Conservation (phyloP, 352 stramenopile species). For the Thalassiosira delicatula region DNA sequence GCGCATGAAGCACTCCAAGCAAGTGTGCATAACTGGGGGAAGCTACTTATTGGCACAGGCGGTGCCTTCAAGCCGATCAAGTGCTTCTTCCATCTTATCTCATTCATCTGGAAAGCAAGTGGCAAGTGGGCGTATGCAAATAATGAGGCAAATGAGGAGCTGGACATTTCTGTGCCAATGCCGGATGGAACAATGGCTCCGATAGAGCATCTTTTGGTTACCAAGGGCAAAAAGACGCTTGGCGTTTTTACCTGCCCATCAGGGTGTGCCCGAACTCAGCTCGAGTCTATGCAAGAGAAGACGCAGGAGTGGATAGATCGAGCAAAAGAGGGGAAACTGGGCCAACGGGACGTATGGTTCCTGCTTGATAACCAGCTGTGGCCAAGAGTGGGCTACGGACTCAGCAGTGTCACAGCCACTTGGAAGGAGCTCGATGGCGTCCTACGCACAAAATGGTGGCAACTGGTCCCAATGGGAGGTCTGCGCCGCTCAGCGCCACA, state of each 20-base stretch:
- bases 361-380: conserved; percentile 29
- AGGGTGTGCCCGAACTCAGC: background rate
- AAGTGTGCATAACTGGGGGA: background rate
- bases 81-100: conserved; percentile 22
- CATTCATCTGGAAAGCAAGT: background rate
- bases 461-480: conserved; percentile 13
- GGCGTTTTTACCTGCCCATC: background rate
- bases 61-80: background rate
- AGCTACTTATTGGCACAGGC: background rate
- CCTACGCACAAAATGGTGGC: conserved; percentile 1
- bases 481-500: background rate
- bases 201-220: conserved; percentile 6
- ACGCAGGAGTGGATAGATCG: conserved; percentile 15
- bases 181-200: background rate
- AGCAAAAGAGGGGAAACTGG: background rate
- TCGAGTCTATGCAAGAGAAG: conserved; percentile 23
- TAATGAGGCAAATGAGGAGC: conserved; percentile 1
- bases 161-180: conserved; percentile 11
- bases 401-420: background rate
- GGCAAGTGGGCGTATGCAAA: background rate
- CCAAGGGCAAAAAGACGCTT: background rate
- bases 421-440: background rate
- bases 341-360: conserved; percentile 1
- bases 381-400: conserved; percentile 25
- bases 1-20: background rate